phyloP scores from a whole-genome alignment of 164 flowering plant genomes.

The Sedum album region DNA sequence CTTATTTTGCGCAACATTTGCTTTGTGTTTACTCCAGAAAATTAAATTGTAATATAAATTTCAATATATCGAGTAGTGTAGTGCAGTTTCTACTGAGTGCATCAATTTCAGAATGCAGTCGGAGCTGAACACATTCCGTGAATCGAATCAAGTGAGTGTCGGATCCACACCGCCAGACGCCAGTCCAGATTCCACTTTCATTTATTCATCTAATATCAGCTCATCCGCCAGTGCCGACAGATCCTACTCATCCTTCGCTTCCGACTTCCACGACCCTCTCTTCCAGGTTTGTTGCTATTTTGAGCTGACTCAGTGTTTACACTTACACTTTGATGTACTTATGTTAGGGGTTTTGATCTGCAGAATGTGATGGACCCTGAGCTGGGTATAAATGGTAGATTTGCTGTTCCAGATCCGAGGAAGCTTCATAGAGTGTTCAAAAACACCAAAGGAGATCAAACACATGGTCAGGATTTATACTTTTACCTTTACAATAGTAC shows the following conservation, averaged over 20 bases:
- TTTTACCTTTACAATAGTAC: not conserved
- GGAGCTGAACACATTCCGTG: too few species aligned
- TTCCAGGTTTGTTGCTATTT: not conserved
- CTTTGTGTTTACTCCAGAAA: too few species aligned
- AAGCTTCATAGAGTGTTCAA: constrained; percentile 9
- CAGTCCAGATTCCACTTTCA: constrained; percentile 63
- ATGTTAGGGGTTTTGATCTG: not conserved
- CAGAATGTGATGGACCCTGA: constrained; percentile 59
- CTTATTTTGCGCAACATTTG: too few species aligned
- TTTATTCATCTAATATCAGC: constrained; percentile 50
- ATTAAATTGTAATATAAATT: too few species aligned
- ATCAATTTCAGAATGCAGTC: too few species aligned
- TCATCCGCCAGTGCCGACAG: constrained; percentile 56
- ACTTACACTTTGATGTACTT: not conserved
- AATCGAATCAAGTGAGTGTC: too few species aligned
- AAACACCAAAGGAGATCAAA: constrained; percentile 24
- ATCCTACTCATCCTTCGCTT: constrained; percentile 73
- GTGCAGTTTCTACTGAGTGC: too few species aligned
- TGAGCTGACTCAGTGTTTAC: not conserved
- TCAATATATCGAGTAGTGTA: too few species aligned
- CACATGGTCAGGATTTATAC: constrained; percentile 11
- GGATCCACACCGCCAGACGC: constrained; percentile 33
- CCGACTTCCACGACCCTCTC: constrained; percentile 53
- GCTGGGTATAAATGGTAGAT: constrained; percentile 41
- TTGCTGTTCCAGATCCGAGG: constrained; percentile 34